Evolutionary conservation across 352 stramenopile species (phyloP).

Genomic region (Phytophthora melonis): DNA sequence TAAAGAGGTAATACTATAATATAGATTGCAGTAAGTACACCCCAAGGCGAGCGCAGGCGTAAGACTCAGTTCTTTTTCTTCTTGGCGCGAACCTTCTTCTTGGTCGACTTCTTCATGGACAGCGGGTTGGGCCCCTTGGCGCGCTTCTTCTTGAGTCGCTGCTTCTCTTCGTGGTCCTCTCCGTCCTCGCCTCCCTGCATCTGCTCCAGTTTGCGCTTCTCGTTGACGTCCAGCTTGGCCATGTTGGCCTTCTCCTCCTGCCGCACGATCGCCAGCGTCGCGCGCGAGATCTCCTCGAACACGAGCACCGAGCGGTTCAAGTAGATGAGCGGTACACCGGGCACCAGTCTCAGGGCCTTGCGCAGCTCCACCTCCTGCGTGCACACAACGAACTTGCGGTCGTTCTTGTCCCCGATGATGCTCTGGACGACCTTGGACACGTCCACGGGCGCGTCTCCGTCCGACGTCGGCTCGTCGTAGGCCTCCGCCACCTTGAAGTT

Average conservation of each 20-base stretch:
- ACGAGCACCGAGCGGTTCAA: slow-evolving; percentile 89
- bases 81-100: slow-evolving; percentile 84
- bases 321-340: slow-evolving; percentile 87
- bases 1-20: slow-evolving; percentile 34
- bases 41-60: not conserved
- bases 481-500: slow-evolving; percentile 71
- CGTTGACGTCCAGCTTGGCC: slow-evolving; percentile 72
- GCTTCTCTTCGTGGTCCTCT: slow-evolving; percentile 19
- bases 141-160: slow-evolving; percentile 59
- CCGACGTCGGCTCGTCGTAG: slow-evolving; percentile 38
- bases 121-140: slow-evolving; percentile 83
- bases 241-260: slow-evolving; percentile 81
- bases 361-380: slow-evolving; percentile 88
- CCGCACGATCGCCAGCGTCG: slow-evolving; percentile 82
- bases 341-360: slow-evolving; percentile 69
- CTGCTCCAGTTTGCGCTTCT: slow-evolving; percentile 81
- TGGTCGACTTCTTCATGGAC: slow-evolving; percentile 75
- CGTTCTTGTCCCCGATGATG: slow-evolving; percentile 78
- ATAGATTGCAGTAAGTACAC: slow-evolving; percentile 22
- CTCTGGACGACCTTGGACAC: slow-evolving; percentile 63
- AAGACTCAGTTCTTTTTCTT: slow-evolving; percentile 66
- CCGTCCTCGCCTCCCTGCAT: slow-evolving; percentile 35
- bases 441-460: slow-evolving; percentile 44
- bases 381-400: slow-evolving; percentile 84
- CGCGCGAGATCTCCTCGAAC: slow-evolving; percentile 85